Percentiles rank a stretch among this genome's conserved stretches.
Conservation (phyloP, 2,329 filamentous ascomycete genomes). For the Verticillium isaacii region DNA sequence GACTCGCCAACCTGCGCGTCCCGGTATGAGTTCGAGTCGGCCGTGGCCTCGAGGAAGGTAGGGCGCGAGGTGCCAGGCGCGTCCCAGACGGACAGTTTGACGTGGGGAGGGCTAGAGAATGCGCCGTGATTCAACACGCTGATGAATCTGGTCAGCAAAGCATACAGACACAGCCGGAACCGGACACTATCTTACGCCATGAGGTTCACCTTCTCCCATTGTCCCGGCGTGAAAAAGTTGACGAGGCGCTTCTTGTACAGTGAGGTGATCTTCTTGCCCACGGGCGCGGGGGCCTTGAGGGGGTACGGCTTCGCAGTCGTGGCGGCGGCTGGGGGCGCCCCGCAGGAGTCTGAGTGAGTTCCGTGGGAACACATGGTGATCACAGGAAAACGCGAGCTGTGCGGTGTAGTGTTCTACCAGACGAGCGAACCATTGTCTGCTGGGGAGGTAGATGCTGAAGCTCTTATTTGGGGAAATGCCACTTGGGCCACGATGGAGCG, state of each 20-base stretch:
- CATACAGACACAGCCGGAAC: no score
- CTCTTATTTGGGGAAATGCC: neutral
- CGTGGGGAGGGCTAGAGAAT: conserved; percentile 8
- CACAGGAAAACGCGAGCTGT: neutral
- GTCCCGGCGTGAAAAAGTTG: conserved; percentile 15
- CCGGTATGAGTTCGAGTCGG: conserved; percentile 8
- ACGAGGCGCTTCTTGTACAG: conserved; percentile 13
- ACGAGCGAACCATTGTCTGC: neutral
- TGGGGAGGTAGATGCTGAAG: neutral
- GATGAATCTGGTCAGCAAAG: neutral
- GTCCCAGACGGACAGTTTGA: conserved; percentile 13
- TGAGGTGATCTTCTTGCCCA: conserved; percentile 8
- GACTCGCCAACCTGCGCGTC: conserved; percentile 46
- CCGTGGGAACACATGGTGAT: conserved; percentile 6
- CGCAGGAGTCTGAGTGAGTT: neutral
- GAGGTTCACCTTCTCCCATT: conserved; percentile 17
- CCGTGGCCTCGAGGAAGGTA: conserved; percentile 10
- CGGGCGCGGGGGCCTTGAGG: conserved; percentile 4
- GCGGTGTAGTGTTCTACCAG: neutral
- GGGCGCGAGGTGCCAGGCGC: conserved; percentile 11
- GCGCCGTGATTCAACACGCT: conserved; percentile 12
- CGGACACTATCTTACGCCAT: conserved; percentile 6
- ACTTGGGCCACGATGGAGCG: neutral
- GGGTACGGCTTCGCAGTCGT: conserved; percentile 8
- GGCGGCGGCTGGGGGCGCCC: conserved; percentile 1